Base-by-base conservation (phyloP, 495 filamentous ascomycete species). In the Penicillium paradoxum region DNA sequence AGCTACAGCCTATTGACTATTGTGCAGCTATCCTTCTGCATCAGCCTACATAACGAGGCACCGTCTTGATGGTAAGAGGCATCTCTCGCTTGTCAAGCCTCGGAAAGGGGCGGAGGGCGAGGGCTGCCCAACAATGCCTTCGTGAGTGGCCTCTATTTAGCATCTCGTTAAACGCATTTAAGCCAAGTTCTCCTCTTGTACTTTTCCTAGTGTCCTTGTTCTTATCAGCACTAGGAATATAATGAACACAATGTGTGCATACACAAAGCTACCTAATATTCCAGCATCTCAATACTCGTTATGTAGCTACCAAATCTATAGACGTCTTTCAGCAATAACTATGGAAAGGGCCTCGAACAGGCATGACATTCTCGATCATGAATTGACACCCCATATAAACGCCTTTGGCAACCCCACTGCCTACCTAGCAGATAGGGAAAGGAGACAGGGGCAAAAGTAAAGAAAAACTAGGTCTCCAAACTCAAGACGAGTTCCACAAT, bases 291-390 rank as follows among this genome's bases (percentile, higher is more conserved):
- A 44, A 30, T 30, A 17, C 15, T 29, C n/a, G n/a, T n/a, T n/a
- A n/a, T n/a, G 18, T 14, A 24, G 19, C 19, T 48, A 48, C 45
- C n/a, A 48, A 37, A 25, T 48, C 45, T 36, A 48, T 25, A 15
- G 13, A 22, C 9, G 13, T 7, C 24, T 36, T 47, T 18, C 19
- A 44, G 19, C 6, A 42, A 44, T 29, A 45, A 50, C 17, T 43
- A 58, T 50, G 40, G 52, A 49, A 60, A 37, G 49, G 29, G 49
- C 60, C 52, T 50, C 38, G 49, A 52, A 38, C 43, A 56, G 55
- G 60, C 60, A 48, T 63, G 47, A 58, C 57, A 66, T 61, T 63
- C 60, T 66, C 63, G 63, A 66, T 66, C 55, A 56, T 58, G 57
- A 59, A 56, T 46, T 48, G 46, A 42, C 24, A 52, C 54, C 24